Evolutionary conservation across 116 monocot genomes (phyloP).

Genomic region (Zostera marina): DNA sequence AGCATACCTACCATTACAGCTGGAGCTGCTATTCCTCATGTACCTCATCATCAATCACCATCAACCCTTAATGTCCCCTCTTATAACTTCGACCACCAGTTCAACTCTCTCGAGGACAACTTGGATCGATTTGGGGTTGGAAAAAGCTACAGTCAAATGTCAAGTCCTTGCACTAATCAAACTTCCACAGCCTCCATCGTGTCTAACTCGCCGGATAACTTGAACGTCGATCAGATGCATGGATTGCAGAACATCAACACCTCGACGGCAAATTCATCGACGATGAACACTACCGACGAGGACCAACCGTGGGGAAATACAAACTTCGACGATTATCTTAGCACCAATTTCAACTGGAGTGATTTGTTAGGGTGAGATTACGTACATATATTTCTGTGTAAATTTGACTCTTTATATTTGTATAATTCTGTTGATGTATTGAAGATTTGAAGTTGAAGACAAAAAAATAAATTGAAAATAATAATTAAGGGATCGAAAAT

Average conservation of each 20-base stretch:
- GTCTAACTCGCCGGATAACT: slow-evolving; percentile 7
- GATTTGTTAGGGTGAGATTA: slow-evolving; percentile 1
- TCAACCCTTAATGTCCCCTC: background rate
- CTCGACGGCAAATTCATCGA: background rate
- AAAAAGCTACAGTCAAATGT: slow-evolving; percentile 1
- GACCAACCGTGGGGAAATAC: background rate
- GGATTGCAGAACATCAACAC: slow-evolving; percentile 1
- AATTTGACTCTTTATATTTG: too few species aligned
- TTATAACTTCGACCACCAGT: background rate
- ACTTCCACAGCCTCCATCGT: slow-evolving; percentile 10
- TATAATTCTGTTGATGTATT: too few species aligned
- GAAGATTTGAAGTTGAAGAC: too few species aligned
- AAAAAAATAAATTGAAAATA: too few species aligned
- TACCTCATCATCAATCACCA: too few species aligned
- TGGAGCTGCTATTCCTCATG: too few species aligned
- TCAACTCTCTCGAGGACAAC: background rate
- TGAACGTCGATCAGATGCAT: background rate
- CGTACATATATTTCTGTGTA: too few species aligned
- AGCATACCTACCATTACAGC: background rate
- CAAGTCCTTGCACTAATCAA: background rate
- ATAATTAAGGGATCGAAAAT: too few species aligned
- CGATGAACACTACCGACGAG: background rate
- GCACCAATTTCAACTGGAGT: background rate
- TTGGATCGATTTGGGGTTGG: background rate
- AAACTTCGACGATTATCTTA: background rate